A percentile compares a stretch with the other conserved stretches of the same genome.
Evolutionary conservation across 805 yeast genomes (phyloP).

Genomic region (Kazachstania africana): DNA sequence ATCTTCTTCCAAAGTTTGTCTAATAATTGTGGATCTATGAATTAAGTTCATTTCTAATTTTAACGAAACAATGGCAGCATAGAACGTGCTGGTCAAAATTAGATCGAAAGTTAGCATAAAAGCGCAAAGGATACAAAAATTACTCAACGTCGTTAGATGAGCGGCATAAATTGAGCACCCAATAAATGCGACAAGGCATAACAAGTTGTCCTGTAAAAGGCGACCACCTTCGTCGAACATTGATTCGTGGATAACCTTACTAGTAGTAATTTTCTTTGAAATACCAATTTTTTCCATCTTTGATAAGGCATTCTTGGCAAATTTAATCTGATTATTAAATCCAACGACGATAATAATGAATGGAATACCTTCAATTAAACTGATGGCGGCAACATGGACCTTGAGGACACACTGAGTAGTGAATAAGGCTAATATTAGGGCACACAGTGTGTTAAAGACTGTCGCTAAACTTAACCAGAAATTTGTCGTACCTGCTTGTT

Average conservation of each 20-base stretch:
- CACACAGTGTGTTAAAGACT: constrained; percentile 65
- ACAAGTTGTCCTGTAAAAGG: constrained; percentile 55
- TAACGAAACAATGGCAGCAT: constrained; percentile 68
- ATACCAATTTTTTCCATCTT: constrained; percentile 26
- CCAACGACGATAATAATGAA: constrained; percentile 88
- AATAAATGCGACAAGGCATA: constrained; percentile 56
- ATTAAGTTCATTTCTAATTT: constrained; percentile 83
- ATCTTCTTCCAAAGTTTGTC: constrained; percentile 81
- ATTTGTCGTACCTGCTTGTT: constrained; percentile 84
- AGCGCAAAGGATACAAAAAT: constrained; percentile 67
- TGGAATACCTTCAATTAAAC: constrained; percentile 84
- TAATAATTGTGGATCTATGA: constrained; percentile 65
- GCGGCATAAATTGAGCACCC: constrained; percentile 50
- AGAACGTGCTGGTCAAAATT: constrained; percentile 66
- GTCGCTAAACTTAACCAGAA: constrained; percentile 84
- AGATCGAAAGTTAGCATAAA: constrained; percentile 62
- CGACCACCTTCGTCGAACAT: constrained; percentile 26
- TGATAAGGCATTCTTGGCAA: constrained; percentile 48
- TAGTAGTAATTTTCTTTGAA: constrained; percentile 22
- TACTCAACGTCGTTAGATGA: constrained; percentile 59
- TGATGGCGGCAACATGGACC: constrained; percentile 52
- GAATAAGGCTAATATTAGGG: constrained; percentile 69
- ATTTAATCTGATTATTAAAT: constrained; percentile 68
- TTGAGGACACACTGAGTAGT: constrained; percentile 44
- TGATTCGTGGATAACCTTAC: constrained; percentile 25